phyloP scores from a whole-genome alignment of 2,329 filamentous ascomycete genomes.

The Septoria linicola region DNA sequence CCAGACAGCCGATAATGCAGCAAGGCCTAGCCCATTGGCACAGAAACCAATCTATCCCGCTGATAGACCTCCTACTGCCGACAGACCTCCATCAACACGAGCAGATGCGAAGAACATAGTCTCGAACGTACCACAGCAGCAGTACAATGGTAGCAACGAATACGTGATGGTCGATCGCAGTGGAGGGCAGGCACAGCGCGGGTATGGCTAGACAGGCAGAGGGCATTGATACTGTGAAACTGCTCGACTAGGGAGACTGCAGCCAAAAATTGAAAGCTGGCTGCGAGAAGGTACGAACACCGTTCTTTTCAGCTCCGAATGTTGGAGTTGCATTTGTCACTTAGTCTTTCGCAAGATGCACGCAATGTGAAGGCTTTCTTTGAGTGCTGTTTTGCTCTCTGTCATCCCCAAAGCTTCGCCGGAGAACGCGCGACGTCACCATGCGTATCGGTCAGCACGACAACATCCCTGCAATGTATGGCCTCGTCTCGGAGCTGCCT shows the following conservation, averaged over 20 bases:
- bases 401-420: too few relatives aligned
- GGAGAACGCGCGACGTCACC: too few relatives aligned
- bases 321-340: slow-evolving; percentile 22
- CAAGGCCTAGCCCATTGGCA: slow-evolving; percentile 27
- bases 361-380: slow-evolving; percentile 16
- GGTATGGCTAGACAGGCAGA: slow-evolving; percentile 22
- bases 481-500: too few relatives aligned
- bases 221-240: not conserved
- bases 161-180: slow-evolving; percentile 38
- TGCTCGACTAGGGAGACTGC: slow-evolving; percentile 17
- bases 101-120: slow-evolving; percentile 26
- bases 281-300: slow-evolving; percentile 15
- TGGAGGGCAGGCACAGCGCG: slow-evolving; percentile 24
- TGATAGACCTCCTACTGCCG: slow-evolving; percentile 27
- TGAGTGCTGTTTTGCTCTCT: not conserved
- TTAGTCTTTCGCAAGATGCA: slow-evolving; percentile 17
- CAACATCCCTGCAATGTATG: too few relatives aligned
- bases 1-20: slow-evolving; percentile 23
- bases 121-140: slow-evolving; percentile 19
- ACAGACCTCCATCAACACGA: slow-evolving; percentile 27
- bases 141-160: slow-evolving; percentile 29
- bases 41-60: slow-evolving; percentile 30
- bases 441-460: too few relatives aligned
- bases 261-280: slow-evolving; percentile 14
- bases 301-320: slow-evolving; percentile 18